A percentile compares a stretch with the other conserved stretches of the same genome.
Evolutionary conservation across 768 basidiomycete species (phyloP).

Genomic region (Hypsizygus marmoreus): DNA sequence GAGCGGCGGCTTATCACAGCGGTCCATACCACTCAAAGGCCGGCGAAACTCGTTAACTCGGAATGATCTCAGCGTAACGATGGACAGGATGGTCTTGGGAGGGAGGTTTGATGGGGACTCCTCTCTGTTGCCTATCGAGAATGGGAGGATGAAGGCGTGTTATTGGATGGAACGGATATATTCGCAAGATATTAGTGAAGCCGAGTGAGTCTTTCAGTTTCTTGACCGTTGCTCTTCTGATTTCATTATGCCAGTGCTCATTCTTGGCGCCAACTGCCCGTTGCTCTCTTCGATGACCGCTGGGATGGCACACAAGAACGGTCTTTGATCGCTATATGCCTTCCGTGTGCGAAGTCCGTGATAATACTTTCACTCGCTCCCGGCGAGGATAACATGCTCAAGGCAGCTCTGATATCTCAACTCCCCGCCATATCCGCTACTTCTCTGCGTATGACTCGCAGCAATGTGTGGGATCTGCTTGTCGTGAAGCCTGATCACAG

Average conservation of each 20-base stretch:
- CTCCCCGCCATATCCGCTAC: constrained; percentile 51
- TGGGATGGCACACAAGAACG: constrained; percentile 57
- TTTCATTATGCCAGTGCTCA: constrained; percentile 31
- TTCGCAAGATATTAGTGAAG: constrained; percentile 45
- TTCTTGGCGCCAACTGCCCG: constrained; percentile 50
- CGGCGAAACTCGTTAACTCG: constrained; percentile 49
- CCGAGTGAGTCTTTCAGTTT: constrained; percentile 61
- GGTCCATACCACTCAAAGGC: constrained; percentile 29
- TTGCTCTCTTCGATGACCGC: constrained; percentile 65
- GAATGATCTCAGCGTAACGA: constrained; percentile 57
- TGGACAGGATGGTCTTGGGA: constrained; percentile 73
- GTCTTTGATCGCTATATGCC: constrained; percentile 56
- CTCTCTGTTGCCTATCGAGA: constrained; percentile 44
- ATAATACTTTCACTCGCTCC: constrained; percentile 52
- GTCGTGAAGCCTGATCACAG: constrained; percentile 57
- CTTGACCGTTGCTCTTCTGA: constrained; percentile 1
- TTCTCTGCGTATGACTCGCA: constrained; percentile 64
- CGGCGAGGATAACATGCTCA: constrained; percentile 42
- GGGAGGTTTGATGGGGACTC: constrained; percentile 46
- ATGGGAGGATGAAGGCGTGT: constrained; percentile 67
- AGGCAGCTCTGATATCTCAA: constrained; percentile 37
- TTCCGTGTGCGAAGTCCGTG: constrained; percentile 47
- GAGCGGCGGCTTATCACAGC: constrained; percentile 33
- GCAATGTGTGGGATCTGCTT: constrained; percentile 67
- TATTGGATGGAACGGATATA: constrained; percentile 73